Conservation (phyloP, 306 rosid species). For the Abrus pulchellus region DNA sequence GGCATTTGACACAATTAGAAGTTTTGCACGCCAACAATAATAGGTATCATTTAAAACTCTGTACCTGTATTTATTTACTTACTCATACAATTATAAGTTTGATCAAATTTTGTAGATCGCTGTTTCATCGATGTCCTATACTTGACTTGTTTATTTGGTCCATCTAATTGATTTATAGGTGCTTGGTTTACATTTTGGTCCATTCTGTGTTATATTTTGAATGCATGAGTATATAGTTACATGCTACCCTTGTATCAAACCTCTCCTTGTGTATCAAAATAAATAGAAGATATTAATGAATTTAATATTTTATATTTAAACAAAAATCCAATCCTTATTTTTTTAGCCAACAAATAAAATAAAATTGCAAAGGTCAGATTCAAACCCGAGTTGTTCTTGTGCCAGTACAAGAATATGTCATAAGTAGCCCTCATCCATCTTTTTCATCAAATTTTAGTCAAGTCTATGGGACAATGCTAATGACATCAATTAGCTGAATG, state of each 20-base stretch:
- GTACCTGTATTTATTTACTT: conserved; percentile 21
- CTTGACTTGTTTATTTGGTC: conserved; percentile 23
- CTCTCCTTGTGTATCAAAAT: background rate
- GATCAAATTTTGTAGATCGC: background rate
- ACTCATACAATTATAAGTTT: conserved; percentile 26
- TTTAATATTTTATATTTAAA: background rate
- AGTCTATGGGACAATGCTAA: background rate
- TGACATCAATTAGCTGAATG: conserved; percentile 11
- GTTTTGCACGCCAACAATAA: conserved; percentile 74
- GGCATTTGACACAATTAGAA: conserved; percentile 70
- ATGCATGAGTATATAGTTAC: background rate
- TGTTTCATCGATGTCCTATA: background rate
- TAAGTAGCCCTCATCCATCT: conserved; percentile 26
- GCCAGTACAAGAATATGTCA: conserved; percentile 5
- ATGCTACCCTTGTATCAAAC: background rate
- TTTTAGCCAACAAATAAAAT: background rate
- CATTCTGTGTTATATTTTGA: background rate
- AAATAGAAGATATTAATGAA: conserved; percentile 5
- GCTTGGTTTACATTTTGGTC: conserved; percentile 33
- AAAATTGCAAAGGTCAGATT: background rate
- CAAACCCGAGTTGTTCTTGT: background rate
- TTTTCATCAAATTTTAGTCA: conserved; percentile 19
- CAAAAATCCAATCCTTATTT: background rate
- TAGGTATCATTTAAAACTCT: conserved; percentile 61
- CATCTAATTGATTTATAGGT: conserved; percentile 22